Percentiles rank a stretch among this genome's conserved stretches.
phyloP scores from a whole-genome alignment of 345 rosid genomes.

The Kernera saxatilis region DNA sequence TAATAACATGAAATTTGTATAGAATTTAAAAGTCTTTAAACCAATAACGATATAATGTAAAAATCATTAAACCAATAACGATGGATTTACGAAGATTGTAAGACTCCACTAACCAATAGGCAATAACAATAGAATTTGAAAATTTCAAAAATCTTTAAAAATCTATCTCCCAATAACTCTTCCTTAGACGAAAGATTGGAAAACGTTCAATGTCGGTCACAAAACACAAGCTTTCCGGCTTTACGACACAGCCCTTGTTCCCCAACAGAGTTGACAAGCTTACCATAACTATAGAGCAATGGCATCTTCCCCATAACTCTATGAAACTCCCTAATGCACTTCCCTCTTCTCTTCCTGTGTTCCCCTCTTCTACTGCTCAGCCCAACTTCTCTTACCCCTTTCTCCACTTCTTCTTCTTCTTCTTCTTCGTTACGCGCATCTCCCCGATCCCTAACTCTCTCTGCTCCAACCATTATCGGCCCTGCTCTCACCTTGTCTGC shows the following conservation, averaged over 20 bases:
- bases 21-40: no score
- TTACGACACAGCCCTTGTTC: conserved; percentile 70
- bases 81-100: no score
- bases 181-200: no score
- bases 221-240: conserved; percentile 49
- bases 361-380: conserved; percentile 57
- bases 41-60: no score
- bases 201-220: conserved; percentile 36
- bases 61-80: no score
- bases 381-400: conserved; percentile 45
- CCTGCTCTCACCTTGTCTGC: conserved; percentile 50
- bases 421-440: conserved; percentile 51
- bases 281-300: conserved; percentile 53
- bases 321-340: conserved; percentile 54
- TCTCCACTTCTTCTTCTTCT: not conserved
- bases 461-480: conserved; percentile 64
- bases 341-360: conserved; percentile 74
- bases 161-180: no score
- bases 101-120: no score
- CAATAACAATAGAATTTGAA: no score
- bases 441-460: conserved; percentile 66
- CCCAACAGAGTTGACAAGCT: conserved; percentile 52
- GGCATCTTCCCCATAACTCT: conserved; percentile 63
- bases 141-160: no score
- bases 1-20: no score